Evolutionary conservation across 768 basidiomycete species (phyloP), one percentile per base, ranked within the genome.

Genomic region (Mrakia blollopis): DNA sequence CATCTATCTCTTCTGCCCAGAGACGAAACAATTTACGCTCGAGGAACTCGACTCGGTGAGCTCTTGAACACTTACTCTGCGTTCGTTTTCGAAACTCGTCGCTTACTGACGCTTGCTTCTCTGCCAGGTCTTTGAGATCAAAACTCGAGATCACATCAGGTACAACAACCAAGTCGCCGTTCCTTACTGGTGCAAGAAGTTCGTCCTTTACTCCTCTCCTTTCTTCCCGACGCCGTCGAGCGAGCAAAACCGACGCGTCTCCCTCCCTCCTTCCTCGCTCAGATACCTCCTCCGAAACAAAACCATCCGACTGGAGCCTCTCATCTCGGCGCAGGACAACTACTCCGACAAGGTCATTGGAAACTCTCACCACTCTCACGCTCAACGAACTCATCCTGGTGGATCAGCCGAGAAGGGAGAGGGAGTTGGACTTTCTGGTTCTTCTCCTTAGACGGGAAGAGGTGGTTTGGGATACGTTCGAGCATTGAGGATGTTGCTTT

Each of bases 11-110:
- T 72, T 78, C 32, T 35, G 78, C 0, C 79, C 79, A 47, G 80
- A 81, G 65, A 81, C 81, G 2, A 83, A 82, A 80, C 79, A 79
- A 32, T 79, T 79, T 35, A 80, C 81, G 8, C 80, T 83, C 35
- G 83, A 83, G 35, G 81, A 81, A 71, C 80, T 82, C 74, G 82
- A 82, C 80, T 67, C 77, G 28, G 81, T 65, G n/a, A 57, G 57
- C 28, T n/a, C 25, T 57, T 25, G 9, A 5, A 10, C 30, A 5
- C 35, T 35, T 35, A 10, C 4, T 14, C 7, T 9, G 7, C 37
- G 62, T 11, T 63, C 25, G 23, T 44, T 10, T 69, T 69, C 10
- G 44, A 44, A 44, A 44, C 41, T 44, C 21, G 16, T 69, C 23
- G 32, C n/a, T 47, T 14, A 50, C 47, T 50, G 2, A 2, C 47